Base-by-base conservation (phyloP, 106 monocot genomes). In the Xerophyta viscosa region DNA sequence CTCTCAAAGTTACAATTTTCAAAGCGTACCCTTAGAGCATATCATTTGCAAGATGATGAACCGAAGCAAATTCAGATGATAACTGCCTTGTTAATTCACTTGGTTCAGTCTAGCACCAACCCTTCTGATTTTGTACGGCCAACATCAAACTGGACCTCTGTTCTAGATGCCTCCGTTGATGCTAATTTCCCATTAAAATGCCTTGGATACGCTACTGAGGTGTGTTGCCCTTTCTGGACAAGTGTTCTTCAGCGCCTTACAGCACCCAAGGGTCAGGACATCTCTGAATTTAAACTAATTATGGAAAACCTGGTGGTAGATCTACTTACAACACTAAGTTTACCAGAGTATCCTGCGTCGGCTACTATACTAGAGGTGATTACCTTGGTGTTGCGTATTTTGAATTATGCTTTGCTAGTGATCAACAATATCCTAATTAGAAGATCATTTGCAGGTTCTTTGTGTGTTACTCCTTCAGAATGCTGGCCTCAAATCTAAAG, bases 31-130 rank as follows among this genome's bases (percentile, higher is more conserved):
- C 29, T 77, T 27, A 86, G 98, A 67, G 69, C 82, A 44, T 98
- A 77, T 53, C 90, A 82, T 80, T 60, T 98, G 22, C 79, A 79
- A 46, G 96, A 96, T 79, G 98, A 82, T 68, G 98, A 98, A 25
- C 79, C 85, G 45, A 98, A 83, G 66, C 98, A 98, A 54, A 98
- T 98, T 61, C 98, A 98, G 71, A 90, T 98, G 98, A 69, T 90
- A 47, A 90, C 98, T 28, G 98, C 90, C 4, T 71, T 90, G 60
- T 59, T 98, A 29, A 78, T 98, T 69, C 98, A 98, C 46, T 56
- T 98, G 67, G 82, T 83, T 54, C 98, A 98, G 55, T 82, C 71
- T 52, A 82, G 90, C 74, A 65, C 74, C 29, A 71, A 68, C 41
- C 67, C 86, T 62, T 85, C 90, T 52, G 90, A 89, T 59, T 60